Percentiles rank a stretch among this genome's conserved stretches.
phyloP scores from a whole-genome alignment of 164 flowering plant species.

The Aristolochia fimbriata region DNA sequence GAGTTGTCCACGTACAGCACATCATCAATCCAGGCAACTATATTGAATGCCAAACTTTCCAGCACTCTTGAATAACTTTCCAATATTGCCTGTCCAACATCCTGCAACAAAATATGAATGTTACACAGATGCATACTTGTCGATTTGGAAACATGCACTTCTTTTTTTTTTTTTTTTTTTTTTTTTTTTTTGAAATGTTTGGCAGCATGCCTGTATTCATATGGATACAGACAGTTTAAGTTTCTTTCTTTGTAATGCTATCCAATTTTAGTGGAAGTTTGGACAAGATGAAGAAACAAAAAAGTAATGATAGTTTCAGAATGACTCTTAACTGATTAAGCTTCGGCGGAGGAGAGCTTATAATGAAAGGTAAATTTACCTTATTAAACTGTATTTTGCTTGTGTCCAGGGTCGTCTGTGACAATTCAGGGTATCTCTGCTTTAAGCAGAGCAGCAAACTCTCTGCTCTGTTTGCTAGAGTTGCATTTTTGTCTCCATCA shows the following conservation, averaged over 20 bases:
- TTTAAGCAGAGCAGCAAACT: slow-evolving; percentile 63
- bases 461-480: slow-evolving; percentile 75
- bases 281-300: no score
- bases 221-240: no score
- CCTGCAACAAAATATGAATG: slow-evolving; percentile 38
- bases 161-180: no score
- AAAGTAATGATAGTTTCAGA: no score
- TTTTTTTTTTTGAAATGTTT: no score
- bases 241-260: no score
- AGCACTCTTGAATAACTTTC: slow-evolving; percentile 98
- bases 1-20: slow-evolving; percentile 55
- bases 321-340: no score
- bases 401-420: slow-evolving; percentile 86
- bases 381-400: slow-evolving; percentile 80
- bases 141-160: no score
- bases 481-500: slow-evolving; percentile 66
- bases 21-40: slow-evolving; percentile 88
- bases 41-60: slow-evolving; percentile 88
- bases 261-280: no score
- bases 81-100: slow-evolving; percentile 81
- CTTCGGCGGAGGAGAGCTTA: no score
- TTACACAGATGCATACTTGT: background rate
- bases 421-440: slow-evolving; percentile 73
- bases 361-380: slow-evolving; percentile 21
- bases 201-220: no score